These are phyloP conservation scores for Trametes meyenii DNA, from an alignment of 768 basidiomycete genomes.

Conservation along the genomic window DNA sequence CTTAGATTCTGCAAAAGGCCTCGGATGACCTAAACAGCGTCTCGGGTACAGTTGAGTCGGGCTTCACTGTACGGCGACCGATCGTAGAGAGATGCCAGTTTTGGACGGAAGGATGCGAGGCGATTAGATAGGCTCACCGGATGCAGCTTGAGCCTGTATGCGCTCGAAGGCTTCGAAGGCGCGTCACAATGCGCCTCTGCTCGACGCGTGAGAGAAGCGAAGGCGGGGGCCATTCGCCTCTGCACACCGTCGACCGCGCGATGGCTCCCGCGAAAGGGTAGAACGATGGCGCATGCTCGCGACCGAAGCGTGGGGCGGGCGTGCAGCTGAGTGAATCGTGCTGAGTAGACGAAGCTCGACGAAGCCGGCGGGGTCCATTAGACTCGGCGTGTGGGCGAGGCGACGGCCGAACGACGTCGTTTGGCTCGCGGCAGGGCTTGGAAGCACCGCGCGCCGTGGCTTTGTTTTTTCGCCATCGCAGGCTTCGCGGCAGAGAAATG, in stretches of 20 bases:
- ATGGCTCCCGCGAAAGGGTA: background rate
- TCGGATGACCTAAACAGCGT: background rate
- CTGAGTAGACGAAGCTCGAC: conserved; percentile 5
- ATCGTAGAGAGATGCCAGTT: background rate
- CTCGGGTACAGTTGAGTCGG: background rate
- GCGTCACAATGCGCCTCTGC: background rate
- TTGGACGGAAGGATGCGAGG: background rate
- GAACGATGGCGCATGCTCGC: background rate
- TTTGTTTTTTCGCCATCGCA: background rate
- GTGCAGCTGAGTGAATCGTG: background rate
- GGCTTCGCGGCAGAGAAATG: conserved; percentile 7
- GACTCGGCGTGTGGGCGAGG: background rate
- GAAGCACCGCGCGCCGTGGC: background rate
- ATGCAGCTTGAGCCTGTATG: background rate
- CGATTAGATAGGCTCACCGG: conserved; percentile 5
- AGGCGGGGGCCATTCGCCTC: background rate
- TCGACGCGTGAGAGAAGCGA: background rate
- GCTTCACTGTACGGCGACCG: background rate
- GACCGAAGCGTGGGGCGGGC: background rate
- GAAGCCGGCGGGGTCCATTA: no score
- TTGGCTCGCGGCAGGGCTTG: background rate
- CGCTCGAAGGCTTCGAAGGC: background rate
- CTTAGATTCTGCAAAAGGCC: no score
- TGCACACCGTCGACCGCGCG: background rate
- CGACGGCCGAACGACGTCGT: background rate